These are phyloP conservation scores for Hirschioporus abietinus DNA, from an alignment of 768 basidiomycete species.

Conservation along the genomic window DNA sequence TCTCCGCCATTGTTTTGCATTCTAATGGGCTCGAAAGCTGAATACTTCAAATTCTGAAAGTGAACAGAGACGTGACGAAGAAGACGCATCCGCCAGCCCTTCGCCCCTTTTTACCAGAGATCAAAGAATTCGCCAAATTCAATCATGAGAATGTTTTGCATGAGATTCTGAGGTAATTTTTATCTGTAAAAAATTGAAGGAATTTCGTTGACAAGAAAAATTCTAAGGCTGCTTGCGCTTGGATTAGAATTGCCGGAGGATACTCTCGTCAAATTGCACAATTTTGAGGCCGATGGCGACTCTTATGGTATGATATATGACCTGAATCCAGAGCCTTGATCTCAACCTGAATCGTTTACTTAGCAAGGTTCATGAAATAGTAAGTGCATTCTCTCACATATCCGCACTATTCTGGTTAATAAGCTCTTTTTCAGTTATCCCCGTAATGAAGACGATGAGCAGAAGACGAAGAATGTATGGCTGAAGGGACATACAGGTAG, in stretches of 20 bases:
- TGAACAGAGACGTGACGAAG: slow-evolving; percentile 44
- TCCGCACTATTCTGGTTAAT: too few relatives aligned
- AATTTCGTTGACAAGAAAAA: neutral
- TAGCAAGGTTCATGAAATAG: slow-evolving; percentile 69
- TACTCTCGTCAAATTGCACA: slow-evolving; percentile 42
- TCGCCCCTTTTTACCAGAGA: slow-evolving; percentile 47
- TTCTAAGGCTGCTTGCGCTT: slow-evolving; percentile 39
- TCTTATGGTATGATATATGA: slow-evolving; percentile 4
- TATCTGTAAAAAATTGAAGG: neutral
- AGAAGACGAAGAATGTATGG: slow-evolving; percentile 26
- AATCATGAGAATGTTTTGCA: slow-evolving; percentile 50
- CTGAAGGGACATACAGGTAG: slow-evolving; percentile 34
- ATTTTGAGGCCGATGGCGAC: slow-evolving; percentile 26
- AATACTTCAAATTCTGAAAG: slow-evolving; percentile 23
- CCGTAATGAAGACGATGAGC: slow-evolving; percentile 27
- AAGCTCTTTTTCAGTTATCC: slow-evolving; percentile 28
- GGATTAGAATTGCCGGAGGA: slow-evolving; percentile 54
- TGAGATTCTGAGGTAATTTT: slow-evolving; percentile 36
- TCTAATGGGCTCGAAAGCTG: neutral
- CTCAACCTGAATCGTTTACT: neutral
- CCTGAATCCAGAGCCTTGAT: neutral
- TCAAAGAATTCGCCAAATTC: slow-evolving; percentile 42
- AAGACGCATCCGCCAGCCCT: slow-evolving; percentile 44
- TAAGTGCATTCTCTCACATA: slow-evolving; percentile 21
- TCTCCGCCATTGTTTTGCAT: neutral